phyloP scores from a whole-genome alignment of 768 basidiomycete species.

The Mycena haematopus region DNA sequence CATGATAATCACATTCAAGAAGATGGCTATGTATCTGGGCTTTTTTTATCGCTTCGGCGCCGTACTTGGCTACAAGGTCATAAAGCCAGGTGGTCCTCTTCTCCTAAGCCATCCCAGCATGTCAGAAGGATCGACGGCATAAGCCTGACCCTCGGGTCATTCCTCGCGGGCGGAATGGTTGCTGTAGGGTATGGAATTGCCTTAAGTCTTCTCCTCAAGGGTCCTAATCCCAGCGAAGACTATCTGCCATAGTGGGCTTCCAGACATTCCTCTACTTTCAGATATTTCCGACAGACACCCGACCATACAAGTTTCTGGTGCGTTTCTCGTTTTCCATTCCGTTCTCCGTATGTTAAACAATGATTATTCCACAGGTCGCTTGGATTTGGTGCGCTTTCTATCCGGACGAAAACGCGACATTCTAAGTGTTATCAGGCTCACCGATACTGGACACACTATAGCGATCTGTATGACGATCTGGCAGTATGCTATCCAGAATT shows the following conservation, averaged over 20 bases:
- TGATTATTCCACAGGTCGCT: not conserved
- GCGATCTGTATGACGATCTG: constrained; percentile 47
- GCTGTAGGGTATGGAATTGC: not conserved
- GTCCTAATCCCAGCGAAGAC: not conserved
- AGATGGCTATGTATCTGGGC: too few relatives aligned
- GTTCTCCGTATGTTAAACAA: not conserved
- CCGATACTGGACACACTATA: constrained; percentile 45
- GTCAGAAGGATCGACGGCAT: not conserved
- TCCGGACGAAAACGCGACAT: not conserved
- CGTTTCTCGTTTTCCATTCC: not conserved
- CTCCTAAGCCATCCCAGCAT: not conserved
- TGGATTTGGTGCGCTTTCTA: constrained; percentile 19
- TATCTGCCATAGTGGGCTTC: constrained; percentile 19
- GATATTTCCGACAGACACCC: constrained; percentile 13
- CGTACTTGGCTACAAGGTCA: not conserved
- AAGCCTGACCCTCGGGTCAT: not conserved
- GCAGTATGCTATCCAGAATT: constrained; percentile 44
- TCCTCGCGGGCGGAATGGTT: not conserved
- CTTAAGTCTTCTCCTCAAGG: not conserved
- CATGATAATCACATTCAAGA: too few relatives aligned
- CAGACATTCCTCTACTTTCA: constrained; percentile 22
- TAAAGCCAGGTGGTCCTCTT: not conserved
- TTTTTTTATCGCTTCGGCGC: too few relatives aligned
- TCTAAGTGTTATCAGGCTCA: constrained; percentile 35
- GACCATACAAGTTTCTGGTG: constrained; percentile 19